Base-by-base conservation (phyloP, 202 grass and related monocot species). In the Panicum hallii region DNA sequence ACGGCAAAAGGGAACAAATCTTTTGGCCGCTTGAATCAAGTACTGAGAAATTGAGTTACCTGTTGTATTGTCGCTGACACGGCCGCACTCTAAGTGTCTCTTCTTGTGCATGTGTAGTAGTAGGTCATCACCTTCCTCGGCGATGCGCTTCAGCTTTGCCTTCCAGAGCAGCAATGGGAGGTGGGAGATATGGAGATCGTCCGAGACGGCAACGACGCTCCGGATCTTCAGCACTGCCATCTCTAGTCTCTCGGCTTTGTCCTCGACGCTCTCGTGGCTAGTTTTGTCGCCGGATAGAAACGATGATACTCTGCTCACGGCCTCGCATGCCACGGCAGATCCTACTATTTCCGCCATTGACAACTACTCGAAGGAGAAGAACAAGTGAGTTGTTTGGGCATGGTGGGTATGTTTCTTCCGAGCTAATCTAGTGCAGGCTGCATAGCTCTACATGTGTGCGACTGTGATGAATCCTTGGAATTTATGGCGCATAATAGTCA, bases 141-240 rank as follows among this genome's bases (percentile, higher is more conserved):
- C 82, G 0, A 65, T 45, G 15, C 30, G 45, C 57, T 83, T 53
- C n/a, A 74, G 45, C 9, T 72, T 83, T 0, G 81, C 19, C 30
- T 53, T 64, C 57, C 58, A 74, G 6, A 42, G n/a, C 32, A 83
- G 58, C 58, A 83, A 13, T 0, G 57, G 57, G 9, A 53, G 81
- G 32, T 83, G 81, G 45, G 23, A 34, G 16, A 81, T 32, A 5
- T 28, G 65, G 20, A 52, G 42, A 14, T 70, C 65, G 54, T 55
- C 47, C 0, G 34, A 55, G 10, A 81, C 4, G 50, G 79, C 65
- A 1, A 70, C 14, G 3, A 70, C 38, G 38, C 65, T 70, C 13
- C 55, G 79, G 65, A 81, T 81, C 47, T 81, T 81, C 5, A 80
- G 63, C 4, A 80, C 64, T 28, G 48, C 50, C 20, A 81, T 44